Conservation (phyloP, 2,329 filamentous ascomycete genomes). For the Aspergillus amoenus region DNA sequence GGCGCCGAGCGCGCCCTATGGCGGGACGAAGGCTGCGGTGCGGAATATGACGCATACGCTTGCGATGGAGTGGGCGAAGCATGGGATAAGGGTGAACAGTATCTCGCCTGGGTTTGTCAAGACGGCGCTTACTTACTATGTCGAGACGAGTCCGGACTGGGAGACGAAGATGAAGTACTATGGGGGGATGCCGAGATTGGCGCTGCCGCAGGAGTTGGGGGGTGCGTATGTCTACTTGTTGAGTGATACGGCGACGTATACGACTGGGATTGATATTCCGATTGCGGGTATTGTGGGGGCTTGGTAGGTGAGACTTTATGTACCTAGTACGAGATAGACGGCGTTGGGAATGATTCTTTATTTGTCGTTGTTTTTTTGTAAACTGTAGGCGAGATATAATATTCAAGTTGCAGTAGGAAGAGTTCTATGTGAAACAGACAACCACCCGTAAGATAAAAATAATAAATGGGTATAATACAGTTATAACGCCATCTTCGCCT, state of each 20-base stretch:
- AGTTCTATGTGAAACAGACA: no score
- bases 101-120: conserved; percentile 37
- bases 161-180: conserved; percentile 55
- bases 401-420: no score
- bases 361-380: background rate
- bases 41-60: conserved; percentile 29
- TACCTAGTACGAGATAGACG: background rate
- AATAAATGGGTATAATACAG: no score
- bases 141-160: conserved; percentile 51
- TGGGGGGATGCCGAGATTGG: conserved; percentile 54
- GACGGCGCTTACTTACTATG: conserved; percentile 49
- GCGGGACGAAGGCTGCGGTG: conserved; percentile 44
- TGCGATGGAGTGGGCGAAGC: conserved; percentile 49
- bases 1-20: conserved; percentile 46
- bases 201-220: conserved; percentile 52
- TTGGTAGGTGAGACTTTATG: background rate
- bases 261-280: conserved; percentile 51
- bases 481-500: no score
- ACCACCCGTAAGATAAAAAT: no score
- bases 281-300: conserved; percentile 23
- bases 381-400: no score
- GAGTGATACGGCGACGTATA: conserved; percentile 50
- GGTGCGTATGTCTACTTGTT: conserved; percentile 52
- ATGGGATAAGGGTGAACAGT: conserved; percentile 39
- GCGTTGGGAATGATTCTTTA: no score